These are phyloP conservation scores for Starmerella bombicola DNA, from an alignment of 805 yeast species.

Conservation along the genomic window DNA sequence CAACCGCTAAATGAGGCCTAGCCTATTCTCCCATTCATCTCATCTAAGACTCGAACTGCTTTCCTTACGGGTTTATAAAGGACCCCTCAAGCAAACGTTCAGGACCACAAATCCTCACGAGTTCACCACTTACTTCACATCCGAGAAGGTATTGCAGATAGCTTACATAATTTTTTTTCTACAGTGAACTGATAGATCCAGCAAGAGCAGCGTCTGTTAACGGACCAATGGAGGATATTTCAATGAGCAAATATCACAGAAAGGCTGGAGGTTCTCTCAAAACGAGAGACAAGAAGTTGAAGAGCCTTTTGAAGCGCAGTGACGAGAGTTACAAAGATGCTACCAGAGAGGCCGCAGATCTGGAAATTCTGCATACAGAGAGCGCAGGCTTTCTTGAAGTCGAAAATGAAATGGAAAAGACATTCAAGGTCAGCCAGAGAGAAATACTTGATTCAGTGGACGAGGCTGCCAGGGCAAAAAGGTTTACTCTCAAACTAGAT, in stretches of 20 bases:
- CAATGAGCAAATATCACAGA: conserved; percentile 23
- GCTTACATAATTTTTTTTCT: conserved; percentile 2
- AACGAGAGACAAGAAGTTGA: conserved; percentile 34
- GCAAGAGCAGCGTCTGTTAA: no score
- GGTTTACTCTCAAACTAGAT: conserved; percentile 55
- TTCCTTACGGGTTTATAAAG: background rate
- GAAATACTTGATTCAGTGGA: conserved; percentile 73
- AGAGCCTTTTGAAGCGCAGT: conserved; percentile 37
- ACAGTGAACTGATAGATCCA: no score
- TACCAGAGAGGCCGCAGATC: conserved; percentile 67
- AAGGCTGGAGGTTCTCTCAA: conserved; percentile 48
- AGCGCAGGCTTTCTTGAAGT: conserved; percentile 80
- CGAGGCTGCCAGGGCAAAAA: conserved; percentile 55
- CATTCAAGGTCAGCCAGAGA: conserved; percentile 69
- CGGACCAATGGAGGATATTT: no score
- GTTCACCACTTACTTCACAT: no score
- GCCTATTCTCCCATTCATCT: no score
- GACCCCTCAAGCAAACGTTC: background rate
- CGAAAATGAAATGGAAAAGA: conserved; percentile 84
- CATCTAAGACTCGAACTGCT: background rate
- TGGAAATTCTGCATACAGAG: conserved; percentile 77
- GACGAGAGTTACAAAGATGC: conserved; percentile 70
- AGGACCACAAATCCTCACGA: no score
- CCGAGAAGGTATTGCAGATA: no score
- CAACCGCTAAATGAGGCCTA: no score